These are phyloP conservation scores for Amanita rubescens DNA, from an alignment of 768 basidiomycete genomes.

Conservation along the genomic window DNA sequence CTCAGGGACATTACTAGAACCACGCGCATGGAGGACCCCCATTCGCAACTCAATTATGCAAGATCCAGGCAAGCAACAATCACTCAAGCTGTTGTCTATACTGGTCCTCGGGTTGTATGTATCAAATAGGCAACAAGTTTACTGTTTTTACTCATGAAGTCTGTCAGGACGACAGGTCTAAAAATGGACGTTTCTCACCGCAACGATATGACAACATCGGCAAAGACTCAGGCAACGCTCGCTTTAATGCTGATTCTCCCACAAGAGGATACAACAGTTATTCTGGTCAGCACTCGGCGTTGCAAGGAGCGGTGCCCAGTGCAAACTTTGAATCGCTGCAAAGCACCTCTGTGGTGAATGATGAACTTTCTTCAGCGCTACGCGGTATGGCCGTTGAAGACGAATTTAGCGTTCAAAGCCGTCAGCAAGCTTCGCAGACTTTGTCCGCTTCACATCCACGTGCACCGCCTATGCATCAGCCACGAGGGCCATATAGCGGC, in stretches of 20 bases:
- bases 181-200: slow-evolving; percentile 45
- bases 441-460: slow-evolving; percentile 23
- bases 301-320: slow-evolving; percentile 6
- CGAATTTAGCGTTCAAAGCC: slow-evolving; percentile 17
- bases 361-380: slow-evolving; percentile 48
- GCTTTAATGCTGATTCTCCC: slow-evolving; percentile 39
- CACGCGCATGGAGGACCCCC: slow-evolving; percentile 31
- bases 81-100: slow-evolving; percentile 29
- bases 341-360: slow-evolving; percentile 35
- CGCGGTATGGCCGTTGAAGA: slow-evolving; percentile 39
- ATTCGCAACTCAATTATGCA: slow-evolving; percentile 34
- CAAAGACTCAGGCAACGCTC: slow-evolving; percentile 31
- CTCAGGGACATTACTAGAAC: slow-evolving; percentile 10
- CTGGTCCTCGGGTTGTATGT: slow-evolving; percentile 34
- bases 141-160: slow-evolving; percentile 11
- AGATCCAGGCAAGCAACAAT: slow-evolving; percentile 39
- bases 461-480: slow-evolving; percentile 27
- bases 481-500: slow-evolving; percentile 7
- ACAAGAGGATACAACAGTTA: slow-evolving; percentile 31
- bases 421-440: slow-evolving; percentile 13
- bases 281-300: slow-evolving; percentile 12
- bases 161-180: slow-evolving; percentile 40
- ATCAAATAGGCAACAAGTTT: slow-evolving; percentile 3
- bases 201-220: slow-evolving; percentile 44
- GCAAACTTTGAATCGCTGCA: slow-evolving; percentile 18